Conservation (phyloP, 768 basidiomycete species). For the Hydnomerulius pinastri region DNA sequence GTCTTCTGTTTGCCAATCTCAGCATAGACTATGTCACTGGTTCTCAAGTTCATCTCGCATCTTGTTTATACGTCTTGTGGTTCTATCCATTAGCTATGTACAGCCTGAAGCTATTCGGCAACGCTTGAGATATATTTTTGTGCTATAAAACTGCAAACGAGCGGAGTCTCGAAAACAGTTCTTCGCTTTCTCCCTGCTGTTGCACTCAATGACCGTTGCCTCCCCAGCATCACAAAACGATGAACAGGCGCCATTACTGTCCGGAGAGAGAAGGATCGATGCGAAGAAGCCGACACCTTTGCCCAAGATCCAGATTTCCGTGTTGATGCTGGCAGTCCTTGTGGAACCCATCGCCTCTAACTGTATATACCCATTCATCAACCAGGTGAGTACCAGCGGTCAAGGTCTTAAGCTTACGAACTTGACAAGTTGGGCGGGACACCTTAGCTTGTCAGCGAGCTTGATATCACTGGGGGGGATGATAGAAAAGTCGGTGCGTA, state of each 20-base stretch:
- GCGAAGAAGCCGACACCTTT: conserved; percentile 40
- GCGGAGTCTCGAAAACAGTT: not conserved
- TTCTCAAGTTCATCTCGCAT: not conserved
- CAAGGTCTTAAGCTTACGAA: no score
- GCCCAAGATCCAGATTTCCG: conserved; percentile 44
- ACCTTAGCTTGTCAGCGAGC: conserved; percentile 44
- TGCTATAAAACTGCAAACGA: conserved; percentile 20
- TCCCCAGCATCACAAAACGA: conserved; percentile 11
- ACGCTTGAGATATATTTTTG: not conserved
- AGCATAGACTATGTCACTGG: no score
- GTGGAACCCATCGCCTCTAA: conserved; percentile 49
- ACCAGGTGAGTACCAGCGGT: conserved; percentile 34
- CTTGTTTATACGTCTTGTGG: not conserved
- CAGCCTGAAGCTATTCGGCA: not conserved
- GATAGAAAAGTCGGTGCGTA: conserved; percentile 37
- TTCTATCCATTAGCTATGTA: not conserved
- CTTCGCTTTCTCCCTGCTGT: conserved; percentile 2
- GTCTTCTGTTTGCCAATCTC: no score
- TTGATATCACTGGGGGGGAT: conserved; percentile 44
- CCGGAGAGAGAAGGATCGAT: conserved; percentile 9
- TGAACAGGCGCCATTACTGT: conserved; percentile 25
- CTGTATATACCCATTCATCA: conserved; percentile 53
- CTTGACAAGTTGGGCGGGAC: not conserved
- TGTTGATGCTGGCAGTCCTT: conserved; percentile 45
- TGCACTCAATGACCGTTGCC: conserved; percentile 16